Percentiles rank a stretch among this genome's conserved stretches.
These are phyloP conservation scores for Carallia brachiata DNA, from an alignment of 345 rosid genomes.

Conservation along the genomic window DNA sequence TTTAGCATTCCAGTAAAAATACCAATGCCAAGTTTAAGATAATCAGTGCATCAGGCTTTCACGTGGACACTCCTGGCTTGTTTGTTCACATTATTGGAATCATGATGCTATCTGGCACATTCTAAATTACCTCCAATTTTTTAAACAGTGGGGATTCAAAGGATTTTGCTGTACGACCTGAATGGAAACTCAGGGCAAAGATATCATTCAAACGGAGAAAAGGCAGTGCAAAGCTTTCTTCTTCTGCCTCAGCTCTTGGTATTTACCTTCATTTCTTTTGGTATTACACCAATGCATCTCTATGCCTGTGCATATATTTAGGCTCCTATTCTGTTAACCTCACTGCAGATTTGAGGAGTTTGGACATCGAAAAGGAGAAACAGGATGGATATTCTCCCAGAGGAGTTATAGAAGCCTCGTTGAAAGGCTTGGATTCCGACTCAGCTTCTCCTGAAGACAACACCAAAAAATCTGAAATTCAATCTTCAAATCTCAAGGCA, in stretches of 20 bases:
- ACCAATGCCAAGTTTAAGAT: too few relatives aligned
- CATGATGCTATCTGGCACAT: not conserved
- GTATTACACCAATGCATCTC: not conserved
- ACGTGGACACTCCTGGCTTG: too few relatives aligned
- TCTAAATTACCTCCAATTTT: not conserved
- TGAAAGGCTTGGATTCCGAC: conserved; percentile 26
- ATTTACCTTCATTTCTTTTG: conserved; percentile 4
- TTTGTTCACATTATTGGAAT: too few relatives aligned
- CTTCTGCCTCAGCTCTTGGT: conserved; percentile 66
- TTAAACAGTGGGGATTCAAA: conserved; percentile 39
- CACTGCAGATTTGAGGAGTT: conserved; percentile 47
- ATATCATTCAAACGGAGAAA: conserved; percentile 30
- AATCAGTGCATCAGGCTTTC: too few relatives aligned
- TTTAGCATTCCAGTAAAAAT: too few relatives aligned
- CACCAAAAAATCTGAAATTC: conserved; percentile 14
- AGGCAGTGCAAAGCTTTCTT: conserved; percentile 25
- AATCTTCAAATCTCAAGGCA: conserved; percentile 33
- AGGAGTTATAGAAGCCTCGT: conserved; percentile 65
- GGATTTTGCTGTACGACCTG: conserved; percentile 25
- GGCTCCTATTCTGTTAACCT: not conserved
- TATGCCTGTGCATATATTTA: not conserved
- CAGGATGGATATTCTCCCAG: conserved; percentile 53
- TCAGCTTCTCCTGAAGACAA: conserved; percentile 12
- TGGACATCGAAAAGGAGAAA: conserved; percentile 44
- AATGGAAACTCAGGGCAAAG: conserved; percentile 26